These are phyloP conservation scores for Ascochyta fabae DNA, from an alignment of 2,329 filamentous ascomycete genomes.

Conservation along the genomic window DNA sequence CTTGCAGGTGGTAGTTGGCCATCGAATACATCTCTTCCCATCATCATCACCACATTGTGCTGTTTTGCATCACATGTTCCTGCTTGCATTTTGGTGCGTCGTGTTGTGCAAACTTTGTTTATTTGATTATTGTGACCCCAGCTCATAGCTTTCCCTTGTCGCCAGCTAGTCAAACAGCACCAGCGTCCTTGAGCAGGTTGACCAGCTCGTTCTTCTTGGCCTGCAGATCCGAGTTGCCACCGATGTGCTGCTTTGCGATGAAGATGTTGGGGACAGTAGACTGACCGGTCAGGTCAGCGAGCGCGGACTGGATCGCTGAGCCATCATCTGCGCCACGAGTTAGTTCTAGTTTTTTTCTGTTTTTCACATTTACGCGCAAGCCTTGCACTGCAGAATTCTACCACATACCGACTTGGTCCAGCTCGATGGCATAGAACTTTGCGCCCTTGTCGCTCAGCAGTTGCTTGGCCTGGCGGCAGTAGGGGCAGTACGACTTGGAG, in stretches of 20 bases:
- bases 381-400: neutral
- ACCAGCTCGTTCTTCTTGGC: slow-evolving; percentile 69
- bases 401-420: slow-evolving; percentile 80
- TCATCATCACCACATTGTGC: neutral
- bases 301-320: slow-evolving; percentile 78
- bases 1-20: slow-evolving; percentile 30
- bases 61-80: too few relatives aligned
- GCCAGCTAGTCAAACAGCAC: slow-evolving; percentile 61
- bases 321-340: slow-evolving; percentile 72
- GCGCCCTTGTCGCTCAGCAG: slow-evolving; percentile 73
- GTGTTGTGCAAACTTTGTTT: neutral
- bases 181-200: slow-evolving; percentile 67
- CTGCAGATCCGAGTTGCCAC: slow-evolving; percentile 91
- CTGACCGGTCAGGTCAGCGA: slow-evolving; percentile 81
- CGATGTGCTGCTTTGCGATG: slow-evolving; percentile 89
- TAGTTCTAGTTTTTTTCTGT: too few relatives aligned
- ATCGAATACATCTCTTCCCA: slow-evolving; percentile 27
- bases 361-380: neutral
- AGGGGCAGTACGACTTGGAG: slow-evolving; percentile 96
- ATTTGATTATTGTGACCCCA: neutral
- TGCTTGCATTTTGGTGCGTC: neutral
- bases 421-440: slow-evolving; percentile 77
- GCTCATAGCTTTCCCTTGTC: slow-evolving; percentile 8
- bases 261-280: slow-evolving; percentile 94
- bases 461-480: slow-evolving; percentile 81